Base-by-base conservation (phyloP, 805 yeast species). In the Ogataea haglerorum region DNA sequence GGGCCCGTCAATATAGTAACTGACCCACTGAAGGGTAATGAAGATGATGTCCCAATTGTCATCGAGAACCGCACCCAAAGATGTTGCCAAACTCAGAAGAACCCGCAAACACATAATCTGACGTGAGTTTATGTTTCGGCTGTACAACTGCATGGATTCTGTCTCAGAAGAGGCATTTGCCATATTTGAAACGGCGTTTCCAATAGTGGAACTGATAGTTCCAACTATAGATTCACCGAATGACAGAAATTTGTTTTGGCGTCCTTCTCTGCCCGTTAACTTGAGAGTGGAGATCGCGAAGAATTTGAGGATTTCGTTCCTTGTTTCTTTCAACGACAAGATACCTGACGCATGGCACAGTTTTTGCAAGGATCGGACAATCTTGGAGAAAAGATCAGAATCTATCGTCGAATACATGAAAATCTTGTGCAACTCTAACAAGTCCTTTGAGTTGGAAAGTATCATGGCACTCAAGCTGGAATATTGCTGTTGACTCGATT, bases 311-410 rank as follows among this genome's bases (percentile, higher is more conserved):
- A 76, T 73, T 8, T 76, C 74, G 52, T 87, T 85, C 35, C 95
- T 66, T 16, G 82, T 67, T 0, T 65, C 67, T 1, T 60, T 54
- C 10, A 84, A 56, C 0, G 78, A 80, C n/a, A 89, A 60, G 12
- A 87, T 64, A 0, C 97, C 97, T 0, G 90, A 74, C 0, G 90
- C 78, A 57, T 88, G 96, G 6, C 95, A 78, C 35, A 86, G 69
- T 47, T 82, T 81, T 58, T 91, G 97, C 6, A 86, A 69, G 0
- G 95, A 75, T 28, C 95, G 68, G 2, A 89, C 77, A 3, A 82
- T 54, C 8, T 68, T 63, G 42, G 84, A 84, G 58, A 85, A 90
- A 15, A 79, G 55, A 13, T 85, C 91, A 40, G 73, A 69, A 52
- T 88, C 95, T 54, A 86, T 61, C 5, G 84, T 68, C 0, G 89